Conservation (phyloP, 2,329 filamentous ascomycete species). For the Ophiostoma tasmaniense region DNA sequence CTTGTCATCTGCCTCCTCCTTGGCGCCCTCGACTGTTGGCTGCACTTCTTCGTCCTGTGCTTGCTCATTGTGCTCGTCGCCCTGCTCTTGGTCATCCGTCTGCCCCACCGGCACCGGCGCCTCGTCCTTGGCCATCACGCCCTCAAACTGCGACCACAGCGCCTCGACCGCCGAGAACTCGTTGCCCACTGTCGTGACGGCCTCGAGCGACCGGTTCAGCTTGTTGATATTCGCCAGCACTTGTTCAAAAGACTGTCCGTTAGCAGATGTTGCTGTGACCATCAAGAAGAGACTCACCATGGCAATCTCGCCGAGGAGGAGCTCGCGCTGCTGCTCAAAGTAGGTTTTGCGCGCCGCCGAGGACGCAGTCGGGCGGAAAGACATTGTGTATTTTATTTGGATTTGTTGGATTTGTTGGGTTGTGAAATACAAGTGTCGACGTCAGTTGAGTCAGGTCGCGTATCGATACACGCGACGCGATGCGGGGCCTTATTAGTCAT, state of each 20-base stretch:
- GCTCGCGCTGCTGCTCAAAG: constrained; percentile 68
- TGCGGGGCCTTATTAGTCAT: constrained; percentile 1
- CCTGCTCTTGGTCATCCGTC: not conserved
- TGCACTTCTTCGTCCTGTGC: not conserved
- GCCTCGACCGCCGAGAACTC: constrained; percentile 97
- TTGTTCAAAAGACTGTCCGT: constrained; percentile 60
- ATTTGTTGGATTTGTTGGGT: not conserved
- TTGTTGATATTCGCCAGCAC: constrained; percentile 95
- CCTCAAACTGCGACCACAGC: constrained; percentile 94
- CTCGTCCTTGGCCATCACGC: constrained; percentile 68
- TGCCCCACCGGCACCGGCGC: constrained; percentile 22
- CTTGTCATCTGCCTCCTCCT: not conserved
- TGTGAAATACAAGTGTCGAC: not conserved
- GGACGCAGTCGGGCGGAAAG: constrained; percentile 27
- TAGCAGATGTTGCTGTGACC: not conserved
- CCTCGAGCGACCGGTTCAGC: constrained; percentile 83
- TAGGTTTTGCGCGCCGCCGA: constrained; percentile 46
- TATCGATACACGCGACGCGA: not conserved
- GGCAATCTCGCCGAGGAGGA: constrained; percentile 63
- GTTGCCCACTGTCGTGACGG: constrained; percentile 87
- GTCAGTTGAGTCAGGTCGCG: not conserved
- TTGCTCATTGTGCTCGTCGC: not conserved
- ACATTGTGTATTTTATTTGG: not conserved
- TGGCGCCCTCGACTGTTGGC: not conserved
- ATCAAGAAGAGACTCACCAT: constrained; percentile 38